Percentiles rank a stretch among this genome's conserved stretches.
phyloP scores from a whole-genome alignment of 2,329 filamentous ascomycete species.

The Cytospora leucostoma region DNA sequence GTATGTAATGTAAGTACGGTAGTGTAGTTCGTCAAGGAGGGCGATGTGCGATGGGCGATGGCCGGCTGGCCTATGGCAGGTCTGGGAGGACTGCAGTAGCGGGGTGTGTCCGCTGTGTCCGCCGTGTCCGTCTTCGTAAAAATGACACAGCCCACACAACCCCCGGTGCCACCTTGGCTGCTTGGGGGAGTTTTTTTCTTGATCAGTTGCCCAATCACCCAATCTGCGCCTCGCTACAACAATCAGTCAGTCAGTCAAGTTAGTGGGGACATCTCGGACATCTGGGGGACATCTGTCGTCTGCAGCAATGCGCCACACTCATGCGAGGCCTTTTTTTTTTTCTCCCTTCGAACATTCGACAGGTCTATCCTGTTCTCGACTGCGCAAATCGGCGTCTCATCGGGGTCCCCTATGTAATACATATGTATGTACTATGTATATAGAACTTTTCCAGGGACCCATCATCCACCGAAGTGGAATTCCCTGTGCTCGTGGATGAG shows the following conservation, averaged over 20 bases:
- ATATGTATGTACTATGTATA: background rate
- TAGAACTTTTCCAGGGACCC: background rate
- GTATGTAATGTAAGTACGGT: too few species aligned
- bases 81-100: background rate
- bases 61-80: background rate
- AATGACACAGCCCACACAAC: slow-evolving; percentile 24
- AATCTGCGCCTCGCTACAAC: slow-evolving; percentile 15
- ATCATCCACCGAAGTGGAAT: slow-evolving; percentile 8
- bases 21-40: background rate
- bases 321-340: background rate
- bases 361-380: slow-evolving; percentile 18
- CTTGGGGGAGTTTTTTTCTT: background rate
- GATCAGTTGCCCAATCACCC: slow-evolving; percentile 21
- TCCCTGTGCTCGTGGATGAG: slow-evolving; percentile 13
- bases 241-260: background rate
- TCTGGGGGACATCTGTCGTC: slow-evolving; percentile 8
- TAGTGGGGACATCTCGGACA: too few species aligned
- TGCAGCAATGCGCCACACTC: slow-evolving; percentile 8
- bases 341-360: slow-evolving; percentile 13
- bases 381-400: slow-evolving; percentile 15
- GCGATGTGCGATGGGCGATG: too few species aligned
- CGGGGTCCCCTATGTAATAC: background rate
- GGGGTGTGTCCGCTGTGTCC: too few species aligned
- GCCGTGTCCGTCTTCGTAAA: slow-evolving; percentile 7
- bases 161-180: background rate